Evolutionary conservation across 768 basidiomycete species (phyloP), one percentile per base, ranked within the genome.

Genomic region (Pseudohyphozyma bogoriensis): DNA sequence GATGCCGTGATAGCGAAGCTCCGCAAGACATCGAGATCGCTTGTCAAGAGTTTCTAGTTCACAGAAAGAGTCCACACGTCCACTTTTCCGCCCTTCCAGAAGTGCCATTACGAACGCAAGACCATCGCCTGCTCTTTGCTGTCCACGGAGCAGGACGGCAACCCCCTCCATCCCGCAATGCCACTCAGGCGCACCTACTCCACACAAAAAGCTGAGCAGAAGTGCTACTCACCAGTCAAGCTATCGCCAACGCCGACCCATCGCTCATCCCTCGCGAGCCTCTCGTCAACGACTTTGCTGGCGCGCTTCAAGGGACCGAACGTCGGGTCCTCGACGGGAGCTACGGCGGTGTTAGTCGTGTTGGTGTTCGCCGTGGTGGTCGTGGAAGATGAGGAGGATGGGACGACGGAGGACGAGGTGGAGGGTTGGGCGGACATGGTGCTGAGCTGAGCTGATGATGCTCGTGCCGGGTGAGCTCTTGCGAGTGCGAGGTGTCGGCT

Each of bases 171-270:
- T 24, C 24, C 36, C 11, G 15, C 9, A 22, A 24, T n/a, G 26
- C 42, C 42, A 3, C 15, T 3, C 42, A 20, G 12, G n/a, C n/a
- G 9, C 42, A 6, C 3, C 42, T 5, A 22, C 9, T 22, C 40
- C 22, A 2, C 42, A 22, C 3, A 6, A 44, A 52, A 15, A 22
- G n/a, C 3, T 15, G 26, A 15, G 28, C 24, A 1, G 31, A 20
- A 24, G 29, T n/a, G 12, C 5, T 4, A 31, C 62, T 53, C 51
- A 65, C 63, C 59, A 22, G 31, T n/a, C 32, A 62, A 45, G 28
- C 60, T 47, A 45, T 65, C 64, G 4, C 64, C 64, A 1, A 65
- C 32, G 1, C 53, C 54, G n/a, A 32, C 24, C 64, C 64, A 65
- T 11, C 54, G 26, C 15, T 62, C 66, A 46, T 64, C 66, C 49